A percentile compares a stretch with the other conserved stretches of the same genome.
Conservation (phyloP, 2,329 filamentous ascomycete species). For the Periconia sp. region DNA sequence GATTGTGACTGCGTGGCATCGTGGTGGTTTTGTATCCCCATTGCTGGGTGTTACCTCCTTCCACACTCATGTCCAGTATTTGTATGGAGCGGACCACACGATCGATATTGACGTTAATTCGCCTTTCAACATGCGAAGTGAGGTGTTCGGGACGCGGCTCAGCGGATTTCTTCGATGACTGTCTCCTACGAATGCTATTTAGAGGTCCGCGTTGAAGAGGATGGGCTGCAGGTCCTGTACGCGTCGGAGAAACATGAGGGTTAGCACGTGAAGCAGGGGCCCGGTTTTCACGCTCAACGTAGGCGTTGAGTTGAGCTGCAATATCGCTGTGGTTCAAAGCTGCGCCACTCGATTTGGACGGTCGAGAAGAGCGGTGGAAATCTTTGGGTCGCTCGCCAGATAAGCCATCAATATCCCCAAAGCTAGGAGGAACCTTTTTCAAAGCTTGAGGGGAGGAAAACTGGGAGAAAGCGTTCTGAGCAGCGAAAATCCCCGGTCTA, state of each 20-base stretch:
- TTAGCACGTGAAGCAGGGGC: not conserved
- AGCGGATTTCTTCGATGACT: not conserved
- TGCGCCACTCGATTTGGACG: not conserved
- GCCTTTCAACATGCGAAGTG: not conserved
- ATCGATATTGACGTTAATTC: not conserved
- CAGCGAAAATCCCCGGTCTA: not conserved
- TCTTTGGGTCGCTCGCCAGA: not conserved
- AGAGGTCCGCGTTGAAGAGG: not conserved
- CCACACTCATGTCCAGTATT: slow-evolving; percentile 19
- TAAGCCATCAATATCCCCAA: not conserved
- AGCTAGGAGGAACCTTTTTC: not conserved
- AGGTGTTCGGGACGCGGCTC: not conserved
- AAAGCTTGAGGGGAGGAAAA: not conserved
- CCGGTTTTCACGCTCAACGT: not conserved
- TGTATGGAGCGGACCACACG: slow-evolving; percentile 4
- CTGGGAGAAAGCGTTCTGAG: not conserved
- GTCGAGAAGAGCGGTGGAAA: not conserved
- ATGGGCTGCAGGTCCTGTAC: not conserved
- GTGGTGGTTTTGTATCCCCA: slow-evolving; percentile 17
- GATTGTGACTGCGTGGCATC: not conserved
- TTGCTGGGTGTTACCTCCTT: slow-evolving; percentile 14
- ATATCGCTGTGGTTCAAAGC: not conserved
- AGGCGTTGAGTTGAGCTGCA: not conserved
- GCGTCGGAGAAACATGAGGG: not conserved
- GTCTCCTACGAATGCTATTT: not conserved